phyloP scores from a whole-genome alignment of 495 filamentous ascomycete genomes.

The Pseudoneurospora amorphoporcata region DNA sequence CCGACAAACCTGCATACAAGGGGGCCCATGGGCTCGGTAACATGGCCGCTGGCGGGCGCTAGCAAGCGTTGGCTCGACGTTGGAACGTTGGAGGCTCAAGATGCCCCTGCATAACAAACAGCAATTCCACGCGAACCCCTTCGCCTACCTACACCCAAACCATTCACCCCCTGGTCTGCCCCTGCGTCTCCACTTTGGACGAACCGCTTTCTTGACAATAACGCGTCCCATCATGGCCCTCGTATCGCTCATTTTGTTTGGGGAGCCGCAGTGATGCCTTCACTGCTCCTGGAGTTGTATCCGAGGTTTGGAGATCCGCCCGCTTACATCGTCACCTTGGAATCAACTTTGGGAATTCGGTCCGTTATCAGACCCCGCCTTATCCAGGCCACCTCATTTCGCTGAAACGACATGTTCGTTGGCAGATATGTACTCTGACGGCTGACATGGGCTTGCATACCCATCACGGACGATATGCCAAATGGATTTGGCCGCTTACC shows the following conservation, averaged over 20 bases:
- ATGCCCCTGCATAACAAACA: neutral
- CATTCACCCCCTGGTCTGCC: neutral
- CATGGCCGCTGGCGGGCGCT: neutral
- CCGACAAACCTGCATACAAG: neutral
- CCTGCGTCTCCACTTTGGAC: neutral
- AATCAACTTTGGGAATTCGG: neutral
- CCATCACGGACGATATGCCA: neutral
- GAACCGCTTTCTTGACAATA: neutral
- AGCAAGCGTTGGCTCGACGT: neutral
- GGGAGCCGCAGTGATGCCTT: neutral
- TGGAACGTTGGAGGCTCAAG: neutral
- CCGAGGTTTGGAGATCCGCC: neutral
- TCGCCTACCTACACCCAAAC: neutral
- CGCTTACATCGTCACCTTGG: neutral
- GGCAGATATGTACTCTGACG: neutral
- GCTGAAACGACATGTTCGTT: slow-evolving; percentile 11
- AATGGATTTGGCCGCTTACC: neutral
- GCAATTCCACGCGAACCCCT: neutral
- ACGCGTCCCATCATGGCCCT: neutral
- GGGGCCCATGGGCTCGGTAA: neutral
- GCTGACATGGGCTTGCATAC: neutral
- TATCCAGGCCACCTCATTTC: slow-evolving; percentile 8
- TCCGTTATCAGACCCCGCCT: neutral
- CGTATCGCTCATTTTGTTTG: neutral
- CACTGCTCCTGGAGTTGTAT: neutral